These are phyloP conservation scores for Sideroxylon spinosum DNA, from an alignment of 179 eudicot species.

Conservation along the genomic window DNA sequence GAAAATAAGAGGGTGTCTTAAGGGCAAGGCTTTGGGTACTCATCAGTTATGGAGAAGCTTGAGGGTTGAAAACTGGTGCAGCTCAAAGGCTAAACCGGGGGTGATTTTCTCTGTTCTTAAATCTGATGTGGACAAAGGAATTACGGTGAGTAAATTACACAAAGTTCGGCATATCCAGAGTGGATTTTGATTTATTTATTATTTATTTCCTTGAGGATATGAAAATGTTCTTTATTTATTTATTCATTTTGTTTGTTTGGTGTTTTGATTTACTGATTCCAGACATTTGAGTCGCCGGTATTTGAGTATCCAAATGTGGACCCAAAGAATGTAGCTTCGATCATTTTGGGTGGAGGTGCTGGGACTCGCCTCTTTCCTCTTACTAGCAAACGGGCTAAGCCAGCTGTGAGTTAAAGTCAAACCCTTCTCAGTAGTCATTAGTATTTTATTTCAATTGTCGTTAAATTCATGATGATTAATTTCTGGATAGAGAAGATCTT, in stretches of 20 bases:
- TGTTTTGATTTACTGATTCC: conserved; percentile 9
- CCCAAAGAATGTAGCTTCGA: conserved; percentile 73
- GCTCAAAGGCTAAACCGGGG: conserved; percentile 34
- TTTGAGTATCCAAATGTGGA: conserved; percentile 56
- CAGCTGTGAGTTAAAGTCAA: conserved; percentile 56
- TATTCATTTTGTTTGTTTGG: background rate
- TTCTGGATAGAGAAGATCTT: too few relatives aligned
- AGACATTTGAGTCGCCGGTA: conserved; percentile 48
- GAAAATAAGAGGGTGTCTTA: conserved; percentile 29
- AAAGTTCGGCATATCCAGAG: background rate
- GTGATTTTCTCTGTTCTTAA: conserved; percentile 51
- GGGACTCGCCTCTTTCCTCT: conserved; percentile 95
- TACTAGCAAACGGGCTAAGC: conserved; percentile 81
- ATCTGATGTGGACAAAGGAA: conserved; percentile 47
- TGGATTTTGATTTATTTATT: background rate
- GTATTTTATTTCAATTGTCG: too few relatives aligned
- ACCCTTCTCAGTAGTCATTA: background rate
- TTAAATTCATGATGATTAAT: too few relatives aligned
- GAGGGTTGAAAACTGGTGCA: conserved; percentile 18
- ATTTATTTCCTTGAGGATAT: background rate
- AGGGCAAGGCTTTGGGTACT: conserved; percentile 27
- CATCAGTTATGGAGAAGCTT: conserved; percentile 26
- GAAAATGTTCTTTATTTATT: background rate
- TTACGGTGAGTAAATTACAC: conserved; percentile 35
- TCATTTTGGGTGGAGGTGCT: conserved; percentile 91